phyloP scores from a whole-genome alignment of 2,329 filamentous ascomycete genomes.

The Colletotrichum coccodes region DNA sequence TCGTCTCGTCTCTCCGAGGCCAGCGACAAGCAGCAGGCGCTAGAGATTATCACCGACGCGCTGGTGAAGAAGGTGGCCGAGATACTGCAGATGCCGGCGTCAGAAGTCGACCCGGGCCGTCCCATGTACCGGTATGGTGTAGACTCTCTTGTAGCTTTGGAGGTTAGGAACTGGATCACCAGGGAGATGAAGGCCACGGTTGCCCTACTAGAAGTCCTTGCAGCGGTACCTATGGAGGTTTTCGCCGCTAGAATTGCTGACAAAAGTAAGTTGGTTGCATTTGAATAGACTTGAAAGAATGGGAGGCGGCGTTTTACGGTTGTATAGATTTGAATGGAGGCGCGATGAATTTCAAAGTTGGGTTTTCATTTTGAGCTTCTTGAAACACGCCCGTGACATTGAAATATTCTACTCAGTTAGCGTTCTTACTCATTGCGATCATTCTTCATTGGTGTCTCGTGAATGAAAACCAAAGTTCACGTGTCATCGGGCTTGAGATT shows the following conservation, averaged over 20 bases:
- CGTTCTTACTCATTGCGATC: too few species aligned
- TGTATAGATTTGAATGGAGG: too few species aligned
- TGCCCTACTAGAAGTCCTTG: background rate
- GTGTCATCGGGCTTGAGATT: too few species aligned
- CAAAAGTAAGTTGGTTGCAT: background rate
- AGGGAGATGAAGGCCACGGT: background rate
- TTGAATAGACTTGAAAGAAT: too few species aligned
- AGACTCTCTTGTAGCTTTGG: conserved; percentile 13
- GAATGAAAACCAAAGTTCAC: too few species aligned
- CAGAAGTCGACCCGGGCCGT: background rate
- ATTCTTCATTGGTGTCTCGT: too few species aligned
- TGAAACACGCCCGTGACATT: too few species aligned
- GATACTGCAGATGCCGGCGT: background rate
- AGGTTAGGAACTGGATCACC: conserved; percentile 4
- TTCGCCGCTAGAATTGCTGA: background rate
- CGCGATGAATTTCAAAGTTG: too few species aligned
- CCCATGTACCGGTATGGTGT: conserved; percentile 12
- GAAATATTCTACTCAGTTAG: too few species aligned
- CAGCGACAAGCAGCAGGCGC: background rate
- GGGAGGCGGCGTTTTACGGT: too few species aligned
- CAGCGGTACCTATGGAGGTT: background rate
- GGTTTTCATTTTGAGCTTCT: too few species aligned
- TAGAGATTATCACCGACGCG: conserved; percentile 3
- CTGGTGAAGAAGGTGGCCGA: conserved; percentile 5
- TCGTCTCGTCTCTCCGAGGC: background rate